Percentiles rank a stretch among this genome's conserved stretches.
phyloP scores from a whole-genome alignment of 805 yeast species.

The Saccharomycopsis guyanensis region DNA sequence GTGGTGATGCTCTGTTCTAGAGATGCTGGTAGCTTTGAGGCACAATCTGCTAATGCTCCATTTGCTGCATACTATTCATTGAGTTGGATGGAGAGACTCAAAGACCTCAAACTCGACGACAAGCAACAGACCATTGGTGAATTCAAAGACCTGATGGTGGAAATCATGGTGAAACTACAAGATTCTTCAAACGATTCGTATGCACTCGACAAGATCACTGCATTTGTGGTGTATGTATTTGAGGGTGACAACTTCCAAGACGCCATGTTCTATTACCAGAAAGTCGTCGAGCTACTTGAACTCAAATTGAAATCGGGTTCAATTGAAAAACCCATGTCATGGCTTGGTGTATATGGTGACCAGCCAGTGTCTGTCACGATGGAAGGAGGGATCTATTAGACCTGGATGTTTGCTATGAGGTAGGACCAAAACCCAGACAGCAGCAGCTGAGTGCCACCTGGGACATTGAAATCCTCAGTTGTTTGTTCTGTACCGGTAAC shows the following conservation, averaged over 20 bases:
- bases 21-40: slow-evolving; percentile 20
- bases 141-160: neutral
- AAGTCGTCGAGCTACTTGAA: slow-evolving; percentile 5
- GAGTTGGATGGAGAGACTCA: slow-evolving; percentile 19
- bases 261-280: slow-evolving; percentile 12
- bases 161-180: slow-evolving; percentile 1
- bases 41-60: slow-evolving; percentile 3
- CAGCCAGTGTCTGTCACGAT: slow-evolving; percentile 57
- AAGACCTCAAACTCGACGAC: slow-evolving; percentile 18
- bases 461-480: too few species aligned
- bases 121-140: slow-evolving; percentile 1
- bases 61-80: slow-evolving; percentile 9
- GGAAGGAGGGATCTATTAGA: slow-evolving; percentile 65
- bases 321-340: slow-evolving; percentile 59
- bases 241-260: slow-evolving; percentile 79
- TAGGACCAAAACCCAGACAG: neutral
- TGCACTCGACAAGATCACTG: slow-evolving; percentile 25
- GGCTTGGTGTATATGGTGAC: slow-evolving; percentile 82
- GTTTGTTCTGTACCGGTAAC: slow-evolving; percentile 89
- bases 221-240: slow-evolving; percentile 57
- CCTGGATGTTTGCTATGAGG: slow-evolving; percentile 33
- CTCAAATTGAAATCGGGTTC: neutral
- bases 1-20: slow-evolving; percentile 59
- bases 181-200: neutral
- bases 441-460: too few species aligned